Base-by-base conservation (phyloP, 2,329 filamentous ascomycete genomes). In the Talaromyces sp. region DNA sequence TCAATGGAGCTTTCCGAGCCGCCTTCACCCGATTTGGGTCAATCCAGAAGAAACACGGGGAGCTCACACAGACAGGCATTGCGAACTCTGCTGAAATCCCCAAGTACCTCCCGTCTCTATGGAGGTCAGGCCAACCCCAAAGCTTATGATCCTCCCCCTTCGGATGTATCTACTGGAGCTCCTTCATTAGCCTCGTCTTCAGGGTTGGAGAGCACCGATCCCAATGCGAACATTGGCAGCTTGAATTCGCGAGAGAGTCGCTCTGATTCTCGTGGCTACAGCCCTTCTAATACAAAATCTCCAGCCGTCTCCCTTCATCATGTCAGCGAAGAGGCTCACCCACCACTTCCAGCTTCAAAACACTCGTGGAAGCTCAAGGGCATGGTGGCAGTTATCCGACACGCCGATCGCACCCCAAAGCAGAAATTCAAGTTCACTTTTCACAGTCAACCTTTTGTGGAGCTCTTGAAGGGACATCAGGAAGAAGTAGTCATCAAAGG, bases 351-450 rank as follows among this genome's bases (percentile, higher is more conserved):
- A 40, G 87, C 88, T 2, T 86, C 86, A 0, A 97, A 97, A 65
- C 91, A 96, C 67, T 91, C 94, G 10, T 99, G 94, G 94, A 97
- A 96, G 72, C 79, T 99, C 47, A 99, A 99, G 75, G 94, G 94
- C 11, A 92, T 99, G 75, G 93, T 99, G 0, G 93, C 92, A 2
- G 94, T 99, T 14, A 91, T 99, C 60, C 86, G 94, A 24, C 94
- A 99, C 73, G 95, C 95, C 2, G 94, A 99, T 75, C 88, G 94
- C 51, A 99, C 94, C 1, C 94, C 94, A 2, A 99, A 99, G 75
- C 94, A 99, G 67, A 99, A 99, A 71, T 97, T 97, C 80, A 99
- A 99, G 71, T 99, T 97, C 66, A 99, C 94, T 0, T 97, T 99
- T 65, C 94, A 99, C 68, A 96, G 91, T 0, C 90, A 92, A 57